phyloP scores from a whole-genome alignment of 176 grass and related monocot genomes.

The Guadua angustifolia region DNA sequence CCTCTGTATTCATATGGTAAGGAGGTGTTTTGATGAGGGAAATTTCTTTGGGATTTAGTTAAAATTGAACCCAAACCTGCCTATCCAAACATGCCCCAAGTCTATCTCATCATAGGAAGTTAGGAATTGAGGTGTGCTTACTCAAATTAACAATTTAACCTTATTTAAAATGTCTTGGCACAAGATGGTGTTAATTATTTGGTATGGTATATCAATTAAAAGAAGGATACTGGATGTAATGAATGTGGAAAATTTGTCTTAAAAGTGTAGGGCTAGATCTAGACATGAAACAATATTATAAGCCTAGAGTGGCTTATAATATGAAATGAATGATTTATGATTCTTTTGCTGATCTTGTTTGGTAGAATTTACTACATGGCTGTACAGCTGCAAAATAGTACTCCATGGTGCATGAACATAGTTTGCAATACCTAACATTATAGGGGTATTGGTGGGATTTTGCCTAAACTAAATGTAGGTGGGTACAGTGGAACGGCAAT shows the following conservation, averaged over 20 bases:
- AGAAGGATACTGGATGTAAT: background rate
- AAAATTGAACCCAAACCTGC: background rate
- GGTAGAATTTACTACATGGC: slow-evolving; percentile 21
- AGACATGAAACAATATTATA: background rate
- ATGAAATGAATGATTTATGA: background rate
- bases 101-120: background rate
- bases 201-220: background rate
- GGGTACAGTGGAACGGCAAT: background rate
- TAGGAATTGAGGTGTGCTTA: background rate
- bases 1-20: background rate
- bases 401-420: background rate
- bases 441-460: background rate
- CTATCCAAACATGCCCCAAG: background rate
- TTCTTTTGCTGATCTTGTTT: slow-evolving; percentile 1
- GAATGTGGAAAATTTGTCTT: background rate
- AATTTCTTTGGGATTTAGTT: background rate
- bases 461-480: too few relatives aligned
- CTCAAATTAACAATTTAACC: slow-evolving; percentile 1
- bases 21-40: background rate
- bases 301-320: background rate
- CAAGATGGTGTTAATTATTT: background rate
- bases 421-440: slow-evolving; percentile 4
- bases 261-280: background rate
- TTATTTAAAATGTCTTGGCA: background rate
- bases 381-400: background rate